Evolutionary conservation across 495 filamentous ascomycete species (phyloP).

Genomic region (Aspergillus sclerotiicarbonarius): DNA sequence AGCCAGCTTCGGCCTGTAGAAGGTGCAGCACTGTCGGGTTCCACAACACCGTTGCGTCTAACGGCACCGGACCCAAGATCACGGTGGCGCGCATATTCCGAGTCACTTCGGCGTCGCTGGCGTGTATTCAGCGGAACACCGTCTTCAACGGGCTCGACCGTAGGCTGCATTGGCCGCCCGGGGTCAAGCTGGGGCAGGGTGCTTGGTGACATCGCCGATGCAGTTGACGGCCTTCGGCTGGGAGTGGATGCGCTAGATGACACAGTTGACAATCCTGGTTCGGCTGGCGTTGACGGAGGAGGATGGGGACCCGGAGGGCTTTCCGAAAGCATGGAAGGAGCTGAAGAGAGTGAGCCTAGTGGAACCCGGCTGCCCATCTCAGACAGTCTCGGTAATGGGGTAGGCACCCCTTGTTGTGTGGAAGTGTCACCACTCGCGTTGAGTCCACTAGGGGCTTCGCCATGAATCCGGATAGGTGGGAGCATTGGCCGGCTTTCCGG

Average conservation of each 20-base stretch:
- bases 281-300: conserved; percentile 68
- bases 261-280: conserved; percentile 55
- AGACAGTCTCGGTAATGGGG: conserved; percentile 35
- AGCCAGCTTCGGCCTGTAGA: conserved; percentile 65
- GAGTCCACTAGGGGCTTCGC: conserved; percentile 41
- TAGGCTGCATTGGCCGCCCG: conserved; percentile 33
- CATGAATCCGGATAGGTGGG: conserved; percentile 48
- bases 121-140: conserved; percentile 30
- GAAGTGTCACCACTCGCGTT: conserved; percentile 46
- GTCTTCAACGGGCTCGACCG: conserved; percentile 29
- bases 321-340: conserved; percentile 49
- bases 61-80: conserved; percentile 61
- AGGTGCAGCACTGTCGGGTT: conserved; percentile 55
- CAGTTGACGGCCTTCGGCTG: conserved; percentile 51
- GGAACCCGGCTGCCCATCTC: conserved; percentile 33
- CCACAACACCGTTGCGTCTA: conserved; percentile 65
- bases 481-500: conserved; percentile 50
- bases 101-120: conserved; percentile 60
- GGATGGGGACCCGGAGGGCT: conserved; percentile 62
- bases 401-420: conserved; percentile 35
- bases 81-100: conserved; percentile 58
- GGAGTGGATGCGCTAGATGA: conserved; percentile 58
- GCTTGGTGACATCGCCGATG: conserved; percentile 44
- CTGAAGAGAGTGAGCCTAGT: conserved; percentile 24
- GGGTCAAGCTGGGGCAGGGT: conserved; percentile 36